Base-by-base conservation (phyloP, 2,329 filamentous ascomycete genomes). In the Sarocladiaceae sp. region DNA sequence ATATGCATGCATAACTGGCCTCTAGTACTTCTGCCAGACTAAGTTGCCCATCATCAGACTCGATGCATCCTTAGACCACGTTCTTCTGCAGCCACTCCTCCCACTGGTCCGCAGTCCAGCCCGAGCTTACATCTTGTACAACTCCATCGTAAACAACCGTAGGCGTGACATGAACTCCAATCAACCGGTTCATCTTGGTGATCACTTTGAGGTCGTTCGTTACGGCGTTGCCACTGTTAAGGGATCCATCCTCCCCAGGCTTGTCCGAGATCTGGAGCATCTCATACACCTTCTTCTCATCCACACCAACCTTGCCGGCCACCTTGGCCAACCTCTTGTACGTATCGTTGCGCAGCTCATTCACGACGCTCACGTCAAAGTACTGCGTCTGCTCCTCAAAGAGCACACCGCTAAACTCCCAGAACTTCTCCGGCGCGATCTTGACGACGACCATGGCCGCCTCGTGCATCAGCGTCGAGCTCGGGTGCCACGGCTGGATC, bases 401-500 rank as follows among this genome's bases (percentile, higher is more conserved):
- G 2, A 95, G 73, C 6, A 72, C 76, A 32, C 73, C 73, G 62
- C 80, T 86, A 64, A 91, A 96, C 13, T 74, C 70, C 81, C 84
- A 95, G 74, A 94, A 97, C 52, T 80, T 81, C 15, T 73, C 70
- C 0, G 86, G 83, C 2, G 79, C 70, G 6, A 88, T 64, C 43
- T 76, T 77, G 53, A 91, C 74, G 1, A 96, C 88, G 3, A 89
- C 91, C 24, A 88, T 76, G 3, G 73, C 90, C 24, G 89, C 85
- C 74, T 97, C 91, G 69, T 91, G 87, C 45, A 78, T 73, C 10
- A 89, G 74, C 6, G 85, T 89, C 32, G 81, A 89, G 16, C 85
- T 88, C 2, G 91, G 91, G 67, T 97, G 90, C 91, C 91, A 95
- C 12, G 89, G 88, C 69, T 95, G 89, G 57, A 96, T 80, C 62